Base-by-base conservation (phyloP, 192 early-diverging fungal genomes). In the Coemansia sp. region DNA sequence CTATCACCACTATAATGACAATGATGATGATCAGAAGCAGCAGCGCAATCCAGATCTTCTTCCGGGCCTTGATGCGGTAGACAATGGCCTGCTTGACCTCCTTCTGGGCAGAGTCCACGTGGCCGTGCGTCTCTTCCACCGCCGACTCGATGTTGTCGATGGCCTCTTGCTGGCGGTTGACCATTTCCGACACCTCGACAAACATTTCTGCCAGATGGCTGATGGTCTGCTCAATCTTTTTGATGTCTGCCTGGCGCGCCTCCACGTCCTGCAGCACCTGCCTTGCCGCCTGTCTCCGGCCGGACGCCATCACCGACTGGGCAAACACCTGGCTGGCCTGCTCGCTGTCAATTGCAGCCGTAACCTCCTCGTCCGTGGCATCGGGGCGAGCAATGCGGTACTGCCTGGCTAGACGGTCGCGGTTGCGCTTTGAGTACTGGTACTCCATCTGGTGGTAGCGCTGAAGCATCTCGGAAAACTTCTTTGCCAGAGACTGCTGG, bases 151-250 rank as follows among this genome's bases (percentile, higher is more conserved):
- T 71, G 60, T 41, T 76, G 53, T 81, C 69, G 32, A 81, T 66
- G 36, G 71, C 49, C 20, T 76, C 79, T 62, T 81, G 79, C 68
- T 81, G 79, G 55, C 60, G 60, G 66, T 76, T 58, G 56, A 81
- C 65, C 73, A 81, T 71, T 11, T 72, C 65, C 6, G 66, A 55
- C 10, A 81, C 48, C 46, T 76, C 74, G 51, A 60, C 51, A 58
- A 81, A 76, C 65, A 81, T 65, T 36, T 72, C 62, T 11, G 65
- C 62, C 36, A 81, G 69, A 46, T 76, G 56, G 49, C 10, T 45
- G 43, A 75, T 60, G 7, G 69, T 73, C 73, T 64, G 51, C 28
- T 81, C 79, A 26, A 81, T 72, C 55, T 76, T 66, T 12, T 53
- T 61, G 34, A 81, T 73, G 39, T 81, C 79, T n/a, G 48, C 64